Base-by-base conservation (phyloP, 306 rosid genomes). In the Echinosophora koreensis region DNA sequence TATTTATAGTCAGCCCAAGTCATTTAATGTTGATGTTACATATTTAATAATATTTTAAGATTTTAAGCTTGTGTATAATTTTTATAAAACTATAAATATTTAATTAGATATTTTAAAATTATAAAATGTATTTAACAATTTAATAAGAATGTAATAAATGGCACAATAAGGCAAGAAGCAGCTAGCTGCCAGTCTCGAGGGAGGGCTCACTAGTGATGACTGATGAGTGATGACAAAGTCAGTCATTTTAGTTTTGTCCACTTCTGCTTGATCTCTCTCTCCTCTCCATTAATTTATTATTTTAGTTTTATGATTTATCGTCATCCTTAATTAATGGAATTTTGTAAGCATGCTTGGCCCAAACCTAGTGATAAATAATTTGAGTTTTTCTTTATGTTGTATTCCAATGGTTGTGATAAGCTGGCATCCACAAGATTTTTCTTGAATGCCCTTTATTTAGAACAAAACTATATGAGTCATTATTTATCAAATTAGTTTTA, bases 361-460 rank as follows among this genome's bases (percentile, higher is more conserved):
- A 67, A 52, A 55, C 37, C 62, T 81, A 72, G 64, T 18, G 18
- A 83, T 51, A 37, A 30, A 81, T 57, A 51, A 62, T 67, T 80
- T 35, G 9, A 13, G 46, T 66, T 38, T 39, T 71, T 78, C 58
- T 77, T 79, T 61, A 22, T 22, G 6, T 63, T 65, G 64, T 69
- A 18, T 82, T 57, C 56, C 65, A 63, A 66, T 80, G 77, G 76
- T 77, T 74, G 87, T 61, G 76, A 57, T 74, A 77, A 77, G 91
- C 84, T 88, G 88, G 82, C 88, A 80, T 80, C 78, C 87, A 82
- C 47, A 18, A 39, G 47, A 58, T 15, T 82, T 84, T 77, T 64
- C 65, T 71, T 80, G 52, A 84, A 64, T 71, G 74, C 28, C 81
- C 66, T 71, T 76, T 74, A 69, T 82, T 82, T 37, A 60, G 65